Evolutionary conservation across 352 stramenopile species (phyloP).

Genomic region (Globisporangium abappressorium): DNA sequence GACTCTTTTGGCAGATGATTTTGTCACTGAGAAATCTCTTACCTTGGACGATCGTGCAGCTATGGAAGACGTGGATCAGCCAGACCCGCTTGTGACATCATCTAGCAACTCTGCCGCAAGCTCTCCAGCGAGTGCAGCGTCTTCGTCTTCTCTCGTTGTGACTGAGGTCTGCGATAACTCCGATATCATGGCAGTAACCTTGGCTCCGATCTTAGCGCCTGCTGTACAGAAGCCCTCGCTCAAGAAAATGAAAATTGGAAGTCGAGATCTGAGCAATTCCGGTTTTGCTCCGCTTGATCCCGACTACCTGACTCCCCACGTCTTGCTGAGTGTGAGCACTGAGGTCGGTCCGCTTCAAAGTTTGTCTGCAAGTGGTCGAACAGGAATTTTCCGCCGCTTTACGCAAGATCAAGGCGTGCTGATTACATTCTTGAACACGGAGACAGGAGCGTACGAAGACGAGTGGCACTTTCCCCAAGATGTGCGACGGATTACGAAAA

Average conservation of each 20-base stretch:
- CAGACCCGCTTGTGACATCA: slow-evolving; percentile 54
- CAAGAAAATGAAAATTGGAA: slow-evolving; percentile 13
- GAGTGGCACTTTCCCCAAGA: slow-evolving; percentile 75
- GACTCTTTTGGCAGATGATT: slow-evolving; percentile 40
- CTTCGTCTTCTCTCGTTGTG: slow-evolving; percentile 13
- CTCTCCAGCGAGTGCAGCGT: slow-evolving; percentile 3
- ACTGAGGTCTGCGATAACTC: slow-evolving; percentile 33
- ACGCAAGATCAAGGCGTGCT: slow-evolving; percentile 62
- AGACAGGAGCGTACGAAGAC: slow-evolving; percentile 84
- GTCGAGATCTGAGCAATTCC: slow-evolving; percentile 23
- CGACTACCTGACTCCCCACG: slow-evolving; percentile 63
- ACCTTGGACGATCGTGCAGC: slow-evolving; percentile 59
- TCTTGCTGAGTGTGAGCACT: slow-evolving; percentile 78
- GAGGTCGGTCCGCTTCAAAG: slow-evolving; percentile 67
- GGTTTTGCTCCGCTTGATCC: slow-evolving; percentile 69
- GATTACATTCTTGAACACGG: slow-evolving; percentile 82
- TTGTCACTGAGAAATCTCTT: slow-evolving; percentile 42
- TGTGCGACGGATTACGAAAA: slow-evolving; percentile 70
- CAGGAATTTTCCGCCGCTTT: slow-evolving; percentile 62
- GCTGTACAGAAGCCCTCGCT: slow-evolving; percentile 23
- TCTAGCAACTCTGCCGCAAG: slow-evolving; percentile 8
- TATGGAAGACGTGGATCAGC: slow-evolving; percentile 77
- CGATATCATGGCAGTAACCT: slow-evolving; percentile 73
- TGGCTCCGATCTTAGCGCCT: slow-evolving; percentile 73
- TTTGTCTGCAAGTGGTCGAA: slow-evolving; percentile 59